Evolutionary conservation across 225 moss, liverwort and hornwort species (phyloP).

Genomic region (Lunularia cruciata): DNA sequence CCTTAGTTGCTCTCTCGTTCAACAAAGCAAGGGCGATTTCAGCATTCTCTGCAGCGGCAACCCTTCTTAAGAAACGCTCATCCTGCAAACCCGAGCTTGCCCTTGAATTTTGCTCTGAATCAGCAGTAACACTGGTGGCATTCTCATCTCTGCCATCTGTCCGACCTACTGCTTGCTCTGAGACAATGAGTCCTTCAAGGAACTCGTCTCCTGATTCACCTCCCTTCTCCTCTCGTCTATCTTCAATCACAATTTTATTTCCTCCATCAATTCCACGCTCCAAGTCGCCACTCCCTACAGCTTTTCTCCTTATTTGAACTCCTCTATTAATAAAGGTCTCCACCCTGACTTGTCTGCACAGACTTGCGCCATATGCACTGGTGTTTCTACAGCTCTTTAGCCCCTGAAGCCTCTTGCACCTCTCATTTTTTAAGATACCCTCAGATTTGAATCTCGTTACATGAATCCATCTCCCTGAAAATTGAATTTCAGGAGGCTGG

Average conservation of each 20-base stretch:
- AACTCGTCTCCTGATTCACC: constrained; percentile 12
- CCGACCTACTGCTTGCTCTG: not conserved
- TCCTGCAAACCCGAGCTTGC: constrained; percentile 40
- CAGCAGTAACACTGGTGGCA: constrained; percentile 8
- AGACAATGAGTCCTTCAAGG: not conserved
- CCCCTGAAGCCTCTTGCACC: not conserved
- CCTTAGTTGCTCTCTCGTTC: constrained; percentile 45
- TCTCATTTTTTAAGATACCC: not conserved
- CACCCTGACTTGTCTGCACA: not conserved
- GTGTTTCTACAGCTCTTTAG: no score
- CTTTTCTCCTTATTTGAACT: constrained; percentile 5
- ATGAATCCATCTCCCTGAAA: not conserved
- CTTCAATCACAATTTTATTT: constrained; percentile 17
- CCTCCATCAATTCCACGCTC: constrained; percentile 18
- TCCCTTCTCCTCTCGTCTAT: constrained; percentile 21
- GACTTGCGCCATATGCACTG: not conserved
- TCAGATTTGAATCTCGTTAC: not conserved
- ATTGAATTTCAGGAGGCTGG: not conserved
- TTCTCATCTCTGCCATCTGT: constrained; percentile 16
- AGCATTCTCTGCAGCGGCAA: constrained; percentile 62
- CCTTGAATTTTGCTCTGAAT: not conserved
- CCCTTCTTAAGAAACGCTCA: constrained; percentile 60
- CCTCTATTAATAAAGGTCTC: not conserved
- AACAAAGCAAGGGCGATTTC: constrained; percentile 63
- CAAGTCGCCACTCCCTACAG: constrained; percentile 26